Evolutionary conservation across 371 early-diverging fungal genomes (phyloP), one percentile per base, ranked within the genome.

Genomic region (Haplosporangium sp.): DNA sequence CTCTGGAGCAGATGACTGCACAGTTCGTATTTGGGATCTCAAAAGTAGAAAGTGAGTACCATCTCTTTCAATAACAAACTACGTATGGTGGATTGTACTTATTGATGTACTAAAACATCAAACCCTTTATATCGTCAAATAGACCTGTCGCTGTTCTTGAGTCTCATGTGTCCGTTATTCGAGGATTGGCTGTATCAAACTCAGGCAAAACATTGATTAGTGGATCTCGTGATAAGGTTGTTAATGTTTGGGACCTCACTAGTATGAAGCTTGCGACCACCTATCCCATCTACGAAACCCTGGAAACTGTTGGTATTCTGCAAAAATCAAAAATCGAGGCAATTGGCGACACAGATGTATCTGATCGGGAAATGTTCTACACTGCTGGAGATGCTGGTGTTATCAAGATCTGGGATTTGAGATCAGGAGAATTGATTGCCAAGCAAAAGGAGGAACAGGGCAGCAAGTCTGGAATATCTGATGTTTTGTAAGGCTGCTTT

Each of bases 181-280:
- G 96, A 69, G 95, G 95, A 20, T 88, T 98, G 20, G 94, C 91
- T 50, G 93, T 98, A 65, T 89, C 94, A 0, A 74, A 83, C 17
- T 91, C 93, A 56, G 96, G 95, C 19, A 74, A 87, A 57, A 86
- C 87, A 45, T 86, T 99, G 82, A 86, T 99, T 19, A 94, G 93
- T 39, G 97, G 96, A 39, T 96, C 95, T 2, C 93, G 99, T 70
- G 99, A 99, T 79, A 93, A 94, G 73, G 95, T 98, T 11, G 92
- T 97, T 9, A 95, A 93, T 77, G 88, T 98, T 0, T 99, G 98
- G 98, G 92, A 94, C 64, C 84, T 97, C 83, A 84, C 87, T 42
- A 86, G 87, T 3, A 87, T 90, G 62, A 85, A 88, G 53, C 83
- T 96, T 17, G 78, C 88, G 11, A 91, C 93, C n/a, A 98, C 97